Conservation (phyloP, 2,329 filamentous ascomycete genomes). For the Fusarium napiforme region DNA sequence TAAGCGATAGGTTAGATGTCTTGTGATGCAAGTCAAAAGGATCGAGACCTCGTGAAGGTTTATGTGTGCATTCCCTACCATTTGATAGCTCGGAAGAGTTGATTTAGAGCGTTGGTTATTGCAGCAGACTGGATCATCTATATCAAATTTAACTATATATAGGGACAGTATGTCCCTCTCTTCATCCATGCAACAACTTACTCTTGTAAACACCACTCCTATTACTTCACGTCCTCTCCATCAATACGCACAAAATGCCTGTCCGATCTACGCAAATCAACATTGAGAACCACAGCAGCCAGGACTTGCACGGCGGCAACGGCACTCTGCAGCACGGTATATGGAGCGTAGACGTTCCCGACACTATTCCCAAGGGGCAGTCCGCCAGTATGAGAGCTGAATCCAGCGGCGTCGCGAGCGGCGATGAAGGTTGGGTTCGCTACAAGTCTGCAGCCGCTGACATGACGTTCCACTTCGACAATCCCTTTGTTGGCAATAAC, state of each 20-base stretch:
- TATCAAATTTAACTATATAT: not conserved
- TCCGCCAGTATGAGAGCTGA: not conserved
- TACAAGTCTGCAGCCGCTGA: not conserved
- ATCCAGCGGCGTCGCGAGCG: not conserved
- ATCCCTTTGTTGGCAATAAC: not conserved
- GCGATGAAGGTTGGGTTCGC: not conserved
- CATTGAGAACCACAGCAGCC: not conserved
- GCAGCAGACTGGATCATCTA: rapidly evolving
- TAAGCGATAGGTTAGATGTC: not conserved
- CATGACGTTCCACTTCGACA: not conserved
- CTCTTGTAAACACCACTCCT: no score
- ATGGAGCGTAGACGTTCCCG: not conserved
- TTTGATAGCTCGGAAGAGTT: rapidly evolving
- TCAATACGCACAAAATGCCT: not conserved
- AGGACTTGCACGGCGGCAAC: not conserved
- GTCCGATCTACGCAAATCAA: not conserved
- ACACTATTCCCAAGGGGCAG: not conserved
- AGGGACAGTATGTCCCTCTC: rapidly evolving
- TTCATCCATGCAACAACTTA: not conserved
- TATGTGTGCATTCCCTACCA: rapidly evolving
- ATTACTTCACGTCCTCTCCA: not conserved
- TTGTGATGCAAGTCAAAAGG: no score
- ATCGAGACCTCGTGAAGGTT: not conserved
- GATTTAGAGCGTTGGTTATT: rapidly evolving
- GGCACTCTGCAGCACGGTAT: rapidly evolving